These are phyloP conservation scores for Orobanche coerulescens DNA, from an alignment of 257 asterid species.

Conservation along the genomic window DNA sequence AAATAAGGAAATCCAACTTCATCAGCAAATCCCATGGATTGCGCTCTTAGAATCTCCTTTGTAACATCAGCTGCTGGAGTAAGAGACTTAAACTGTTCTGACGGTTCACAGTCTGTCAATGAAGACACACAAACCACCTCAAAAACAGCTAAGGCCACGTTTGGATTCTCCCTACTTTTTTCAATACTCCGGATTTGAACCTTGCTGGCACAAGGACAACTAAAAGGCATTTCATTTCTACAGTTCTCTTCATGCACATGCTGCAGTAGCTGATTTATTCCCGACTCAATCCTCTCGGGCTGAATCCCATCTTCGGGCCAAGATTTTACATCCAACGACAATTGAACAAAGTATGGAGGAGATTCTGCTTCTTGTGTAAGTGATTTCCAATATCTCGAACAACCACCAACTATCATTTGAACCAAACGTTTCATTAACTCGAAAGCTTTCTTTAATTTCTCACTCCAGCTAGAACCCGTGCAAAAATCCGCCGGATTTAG, in stretches of 20 bases:
- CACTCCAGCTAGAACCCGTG: conserved; percentile 49
- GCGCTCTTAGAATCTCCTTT: conserved; percentile 66
- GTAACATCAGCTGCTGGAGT: conserved; percentile 98
- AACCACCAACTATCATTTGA: conserved; percentile 42
- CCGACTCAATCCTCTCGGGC: conserved; percentile 96
- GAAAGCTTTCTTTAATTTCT: conserved; percentile 40
- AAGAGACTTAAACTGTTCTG: conserved; percentile 67
- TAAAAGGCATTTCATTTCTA: conserved; percentile 42
- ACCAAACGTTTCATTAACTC: conserved; percentile 36
- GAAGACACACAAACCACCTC: conserved; percentile 88
- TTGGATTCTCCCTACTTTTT: conserved; percentile 49
- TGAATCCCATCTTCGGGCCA: conserved; percentile 99
- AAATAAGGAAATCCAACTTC: conserved; percentile 75
- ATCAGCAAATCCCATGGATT: conserved; percentile 40
- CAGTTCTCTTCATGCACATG: conserved; percentile 71
- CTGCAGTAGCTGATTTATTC: conserved; percentile 65
- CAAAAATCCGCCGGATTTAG: conserved; percentile 32
- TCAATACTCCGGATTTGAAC: conserved; percentile 95
- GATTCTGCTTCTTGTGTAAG: conserved; percentile 98
- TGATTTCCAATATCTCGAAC: conserved; percentile 90
- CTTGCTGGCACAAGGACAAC: conserved; percentile 75
- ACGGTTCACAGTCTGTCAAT: conserved; percentile 45
- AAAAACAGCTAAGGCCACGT: conserved; percentile 78
- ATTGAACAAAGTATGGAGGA: conserved; percentile 94
- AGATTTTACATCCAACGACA: conserved; percentile 76